These are phyloP conservation scores for Thuidium tamariscinum DNA, from an alignment of 225 moss, liverwort and hornwort genomes.

Conservation along the genomic window DNA sequence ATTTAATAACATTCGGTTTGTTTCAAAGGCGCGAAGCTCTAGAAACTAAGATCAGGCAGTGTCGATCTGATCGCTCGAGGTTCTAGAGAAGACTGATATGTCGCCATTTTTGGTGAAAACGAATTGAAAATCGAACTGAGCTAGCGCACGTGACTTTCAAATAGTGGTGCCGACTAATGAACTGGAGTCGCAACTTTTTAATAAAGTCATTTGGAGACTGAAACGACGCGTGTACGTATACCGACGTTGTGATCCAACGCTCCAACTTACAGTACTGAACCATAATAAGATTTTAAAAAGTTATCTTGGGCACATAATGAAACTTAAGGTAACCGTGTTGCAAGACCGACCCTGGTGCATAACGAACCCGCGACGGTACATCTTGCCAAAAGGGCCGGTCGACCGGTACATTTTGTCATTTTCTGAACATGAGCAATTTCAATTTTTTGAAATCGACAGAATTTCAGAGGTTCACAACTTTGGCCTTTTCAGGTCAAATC, in stretches of 20 bases:
- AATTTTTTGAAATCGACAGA: background rate
- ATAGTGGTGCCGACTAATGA: background rate
- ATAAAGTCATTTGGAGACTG: background rate
- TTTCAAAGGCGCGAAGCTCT: background rate
- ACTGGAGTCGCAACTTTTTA: background rate
- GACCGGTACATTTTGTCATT: too few relatives aligned
- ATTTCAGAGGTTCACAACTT: background rate
- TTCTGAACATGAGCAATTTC: background rate
- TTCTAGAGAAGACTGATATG: background rate
- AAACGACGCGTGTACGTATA: background rate
- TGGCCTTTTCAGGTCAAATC: too few relatives aligned
- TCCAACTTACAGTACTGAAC: background rate
- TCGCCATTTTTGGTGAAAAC: background rate
- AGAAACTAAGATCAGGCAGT: background rate
- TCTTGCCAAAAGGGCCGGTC: background rate
- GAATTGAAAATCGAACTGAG: too few relatives aligned
- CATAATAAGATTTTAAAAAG: background rate
- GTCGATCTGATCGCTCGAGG: background rate
- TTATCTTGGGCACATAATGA: background rate
- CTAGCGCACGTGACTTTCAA: too few relatives aligned
- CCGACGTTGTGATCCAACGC: background rate
- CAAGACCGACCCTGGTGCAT: background rate
- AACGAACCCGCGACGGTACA: background rate
- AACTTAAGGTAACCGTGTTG: background rate
- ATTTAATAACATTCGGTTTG: too few relatives aligned